Evolutionary conservation across 1,139 yeast genomes (phyloP), one percentile per base, ranked within the genome.

Genomic region (Suhomyces guaymorum): DNA sequence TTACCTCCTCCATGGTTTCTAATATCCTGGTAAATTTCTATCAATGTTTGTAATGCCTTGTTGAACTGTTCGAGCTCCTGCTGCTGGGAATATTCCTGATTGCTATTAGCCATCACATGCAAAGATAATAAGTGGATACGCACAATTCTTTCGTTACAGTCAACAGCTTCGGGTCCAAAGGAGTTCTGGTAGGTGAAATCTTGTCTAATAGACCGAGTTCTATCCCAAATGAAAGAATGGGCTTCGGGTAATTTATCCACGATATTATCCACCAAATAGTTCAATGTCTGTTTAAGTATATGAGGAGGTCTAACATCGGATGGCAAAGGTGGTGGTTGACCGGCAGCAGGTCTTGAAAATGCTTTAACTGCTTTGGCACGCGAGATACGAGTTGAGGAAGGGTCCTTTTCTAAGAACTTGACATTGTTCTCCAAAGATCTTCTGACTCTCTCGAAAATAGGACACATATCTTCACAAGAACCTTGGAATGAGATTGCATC

Each of bases 261-360:
- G 1, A 84, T 62, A 28, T 77, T 71, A 13, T 80, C 80, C 5
- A 87, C 75, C 31, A 92, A 70, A 53, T 85, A 86, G 41, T 83
- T 70, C 41, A 92, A 63, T 0, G 96, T 82, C 24, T 66, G 53
- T 8, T 72, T 73, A 33, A 94, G 62, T 1, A 90, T 69, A 40
- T 72, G 75, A 0, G 99, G 98, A 1, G 98, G 96, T 44, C 99
- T 72, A 2, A 94, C 99, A 57, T 94, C 98, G 0, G 97, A 88
- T 0, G 98, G 99, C 38, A 94, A 65, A 4, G 97, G 96, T 4
- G 97, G 97, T 1, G 97, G 96, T 49, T 94, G 97, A 8, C 98
- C 98, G 1, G 98, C 97, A 8, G 96, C 96, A 0, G 99, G 97
- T 48, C 99, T 70, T 21, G 96, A 86, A 56, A 92, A 94, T 2